Percentiles rank a stretch among this genome's conserved stretches.
phyloP scores from a whole-genome alignment of 768 basidiomycete species.

The Rhodocollybia butyracea region DNA sequence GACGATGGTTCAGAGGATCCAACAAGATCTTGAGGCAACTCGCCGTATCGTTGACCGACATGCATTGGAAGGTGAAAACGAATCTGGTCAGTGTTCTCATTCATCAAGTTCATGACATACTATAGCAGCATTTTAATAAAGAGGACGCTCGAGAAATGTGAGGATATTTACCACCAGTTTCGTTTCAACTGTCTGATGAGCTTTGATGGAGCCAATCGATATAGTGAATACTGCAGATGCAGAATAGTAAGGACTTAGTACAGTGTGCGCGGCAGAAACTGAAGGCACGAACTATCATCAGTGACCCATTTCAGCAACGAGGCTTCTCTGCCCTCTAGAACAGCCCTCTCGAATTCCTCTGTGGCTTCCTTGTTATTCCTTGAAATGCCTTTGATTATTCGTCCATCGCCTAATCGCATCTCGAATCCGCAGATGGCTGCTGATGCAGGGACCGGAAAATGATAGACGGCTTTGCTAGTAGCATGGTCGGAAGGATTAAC shows the following conservation, averaged over 20 bases:
- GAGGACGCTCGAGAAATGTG: not conserved
- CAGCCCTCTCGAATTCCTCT: slow-evolving; percentile 36
- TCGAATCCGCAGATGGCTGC: slow-evolving; percentile 55
- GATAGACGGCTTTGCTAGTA: slow-evolving; percentile 48
- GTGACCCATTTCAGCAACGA: slow-evolving; percentile 48
- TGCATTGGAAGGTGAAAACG: slow-evolving; percentile 53
- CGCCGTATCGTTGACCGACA: slow-evolving; percentile 52
- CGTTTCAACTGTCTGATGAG: slow-evolving; percentile 34
- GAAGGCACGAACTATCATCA: slow-evolving; percentile 42
- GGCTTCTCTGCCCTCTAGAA: slow-evolving; percentile 34
- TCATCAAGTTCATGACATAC: slow-evolving; percentile 53
- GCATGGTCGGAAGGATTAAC: slow-evolving; percentile 31
- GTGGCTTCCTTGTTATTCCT: slow-evolving; percentile 46
- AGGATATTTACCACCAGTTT: slow-evolving; percentile 41
- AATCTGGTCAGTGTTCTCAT: slow-evolving; percentile 43
- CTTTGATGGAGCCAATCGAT: slow-evolving; percentile 52
- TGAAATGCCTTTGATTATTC: slow-evolving; percentile 38
- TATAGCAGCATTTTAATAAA: slow-evolving; percentile 15
- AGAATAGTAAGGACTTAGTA: not conserved
- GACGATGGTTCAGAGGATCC: slow-evolving; percentile 24
- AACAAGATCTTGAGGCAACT: slow-evolving; percentile 34
- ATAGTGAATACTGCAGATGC: slow-evolving; percentile 49
- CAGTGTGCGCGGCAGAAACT: not conserved
- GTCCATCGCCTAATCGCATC: slow-evolving; percentile 41
- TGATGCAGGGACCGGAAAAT: slow-evolving; percentile 55